Evolutionary conservation across 73 alveolate species (phyloP).

Genomic region (Strombidium stylifer): DNA sequence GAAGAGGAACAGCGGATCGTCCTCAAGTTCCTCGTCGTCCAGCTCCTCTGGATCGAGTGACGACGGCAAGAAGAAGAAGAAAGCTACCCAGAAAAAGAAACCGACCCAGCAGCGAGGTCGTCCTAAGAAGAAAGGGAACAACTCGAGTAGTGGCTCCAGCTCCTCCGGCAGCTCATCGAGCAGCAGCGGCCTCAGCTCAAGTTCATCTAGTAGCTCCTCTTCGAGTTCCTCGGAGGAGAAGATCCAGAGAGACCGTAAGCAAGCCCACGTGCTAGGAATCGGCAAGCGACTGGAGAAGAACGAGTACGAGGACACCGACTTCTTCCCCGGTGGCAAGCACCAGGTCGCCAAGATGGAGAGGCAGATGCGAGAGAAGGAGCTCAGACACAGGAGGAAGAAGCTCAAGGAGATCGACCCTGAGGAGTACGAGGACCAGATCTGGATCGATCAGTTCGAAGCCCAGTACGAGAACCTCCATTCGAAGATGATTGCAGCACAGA

Average conservation of each 20-base stretch:
- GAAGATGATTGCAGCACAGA: conserved; percentile 24
- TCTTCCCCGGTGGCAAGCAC: not conserved
- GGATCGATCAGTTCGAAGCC: conserved; percentile 54
- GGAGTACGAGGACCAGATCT: conserved; percentile 47
- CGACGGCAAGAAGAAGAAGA: not conserved
- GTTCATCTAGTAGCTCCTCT: not conserved
- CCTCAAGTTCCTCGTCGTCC: not conserved
- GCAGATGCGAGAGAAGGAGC: conserved; percentile 3
- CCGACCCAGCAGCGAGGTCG: not conserved
- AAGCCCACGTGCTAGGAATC: not conserved
- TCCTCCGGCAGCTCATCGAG: not conserved
- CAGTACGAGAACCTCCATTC: conserved; percentile 41
- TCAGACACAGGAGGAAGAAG: conserved; percentile 17
- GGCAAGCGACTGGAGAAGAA: not conserved
- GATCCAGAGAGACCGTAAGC: not conserved
- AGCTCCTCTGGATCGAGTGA: not conserved
- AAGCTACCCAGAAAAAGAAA: not conserved
- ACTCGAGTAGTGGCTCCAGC: not conserved
- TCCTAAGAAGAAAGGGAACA: not conserved
- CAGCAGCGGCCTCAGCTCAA: not conserved
- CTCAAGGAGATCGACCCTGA: conserved; percentile 45
- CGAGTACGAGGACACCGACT: not conserved
- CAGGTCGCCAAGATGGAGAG: no score
- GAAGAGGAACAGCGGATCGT: not conserved
- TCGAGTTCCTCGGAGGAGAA: not conserved